Evolutionary conservation across 192 early-diverging fungal genomes (phyloP), one percentile per base, ranked within the genome.

Genomic region (Rhizophlyctis rosea): DNA sequence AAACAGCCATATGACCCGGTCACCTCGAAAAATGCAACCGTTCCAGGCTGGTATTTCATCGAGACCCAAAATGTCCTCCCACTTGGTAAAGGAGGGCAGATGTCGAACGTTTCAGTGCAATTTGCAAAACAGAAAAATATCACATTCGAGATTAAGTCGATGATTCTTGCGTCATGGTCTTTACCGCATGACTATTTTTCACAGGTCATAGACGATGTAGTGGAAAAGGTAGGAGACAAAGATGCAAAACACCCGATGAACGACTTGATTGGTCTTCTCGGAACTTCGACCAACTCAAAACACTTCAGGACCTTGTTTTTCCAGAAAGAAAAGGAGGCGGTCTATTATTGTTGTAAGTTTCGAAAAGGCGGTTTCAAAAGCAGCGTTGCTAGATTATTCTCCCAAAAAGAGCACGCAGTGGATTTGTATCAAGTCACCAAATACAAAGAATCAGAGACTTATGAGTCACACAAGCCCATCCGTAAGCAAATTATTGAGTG

Each of bases 401-500:
- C 34, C 13, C 0, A 50, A 53, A 23, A 33, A 54, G n/a, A 14
- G 5, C 61, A 62, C 34, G 61, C 30, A 18, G 14, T 62, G 3
- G 61, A 62, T 53, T 34, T 62, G 0, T 62, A 24, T 28, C 50
- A 53, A 54, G 50, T 53, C 16, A 62, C n/a, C 9, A 32, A 1
- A 1, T 21, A 4, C 4, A 23, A 53, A 1, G 33, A 13, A 13
- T 5, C 18, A 11, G 21, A 51, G 21, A 53, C 28, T 14, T 32
- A 54, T n/a, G 28, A 2, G n/a, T 23, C 61, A 1, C 61, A 62
- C 47, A 11, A 32, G 2, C 61, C 61, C 21, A 27, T 62, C 0
- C 16, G 61, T 18, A 62, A 62, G 50, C 61, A 62, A 54, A 62
- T 62, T 4, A 62, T 62, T 14, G 61, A 62, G 29, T 29, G 54